phyloP scores from a whole-genome alignment of 768 basidiomycete species.

The Panus rudis region DNA sequence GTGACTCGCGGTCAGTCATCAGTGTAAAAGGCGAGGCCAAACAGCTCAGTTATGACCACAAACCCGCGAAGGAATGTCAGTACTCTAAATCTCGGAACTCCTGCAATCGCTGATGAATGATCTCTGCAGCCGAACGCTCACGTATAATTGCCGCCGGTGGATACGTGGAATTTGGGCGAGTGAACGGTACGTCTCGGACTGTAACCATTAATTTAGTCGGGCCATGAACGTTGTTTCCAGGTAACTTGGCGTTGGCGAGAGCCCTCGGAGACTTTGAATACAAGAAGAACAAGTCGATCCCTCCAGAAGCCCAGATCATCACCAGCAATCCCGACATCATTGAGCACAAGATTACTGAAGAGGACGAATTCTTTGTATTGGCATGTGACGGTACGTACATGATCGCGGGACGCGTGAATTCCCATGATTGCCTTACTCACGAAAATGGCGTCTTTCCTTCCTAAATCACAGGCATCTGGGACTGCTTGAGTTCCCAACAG shows the following conservation, averaged over 20 bases:
- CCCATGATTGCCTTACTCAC: not conserved
- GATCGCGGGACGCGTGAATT: not conserved
- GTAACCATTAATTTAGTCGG: not conserved
- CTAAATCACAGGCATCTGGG: slow-evolving; percentile 86
- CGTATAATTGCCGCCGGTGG: slow-evolving; percentile 90
- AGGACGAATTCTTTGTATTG: slow-evolving; percentile 95
- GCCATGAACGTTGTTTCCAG: slow-evolving; percentile 32
- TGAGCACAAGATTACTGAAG: slow-evolving; percentile 69
- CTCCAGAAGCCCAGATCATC: slow-evolving; percentile 89
- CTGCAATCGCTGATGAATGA: slow-evolving; percentile 5
- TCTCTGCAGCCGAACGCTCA: slow-evolving; percentile 62
- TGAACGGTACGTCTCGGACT: slow-evolving; percentile 61
- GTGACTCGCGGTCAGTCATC: slow-evolving; percentile 90
- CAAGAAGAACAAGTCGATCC: slow-evolving; percentile 82
- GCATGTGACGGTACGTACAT: slow-evolving; percentile 84
- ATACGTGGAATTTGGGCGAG: slow-evolving; percentile 93
- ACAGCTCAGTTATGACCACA: slow-evolving; percentile 90
- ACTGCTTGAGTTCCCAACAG: slow-evolving; percentile 90
- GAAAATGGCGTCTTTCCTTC: slow-evolving; percentile 6
- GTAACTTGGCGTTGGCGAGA: slow-evolving; percentile 91
- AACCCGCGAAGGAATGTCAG: slow-evolving; percentile 82
- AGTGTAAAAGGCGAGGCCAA: slow-evolving; percentile 81
- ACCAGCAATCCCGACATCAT: slow-evolving; percentile 92
- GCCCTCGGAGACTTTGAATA: slow-evolving; percentile 98
- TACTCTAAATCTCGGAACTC: slow-evolving; percentile 9